A percentile compares a stretch with the other conserved stretches of the same genome.
phyloP scores from a whole-genome alignment of 768 basidiomycete species.

The Suillus occidentalis region DNA sequence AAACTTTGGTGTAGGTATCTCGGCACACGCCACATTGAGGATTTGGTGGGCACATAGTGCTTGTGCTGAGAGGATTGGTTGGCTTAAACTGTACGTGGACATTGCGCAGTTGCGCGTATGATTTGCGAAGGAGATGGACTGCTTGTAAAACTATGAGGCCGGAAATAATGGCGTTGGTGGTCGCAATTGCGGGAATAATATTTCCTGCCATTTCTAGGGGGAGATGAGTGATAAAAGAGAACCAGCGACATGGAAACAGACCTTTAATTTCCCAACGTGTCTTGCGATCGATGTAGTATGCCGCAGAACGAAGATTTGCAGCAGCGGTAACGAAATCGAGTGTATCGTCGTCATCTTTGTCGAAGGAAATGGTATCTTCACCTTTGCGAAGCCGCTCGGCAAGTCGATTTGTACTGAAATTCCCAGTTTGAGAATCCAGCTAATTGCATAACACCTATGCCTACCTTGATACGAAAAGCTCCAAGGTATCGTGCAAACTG shows the following conservation, averaged over 20 bases:
- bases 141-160: constrained; percentile 94
- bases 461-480: constrained; percentile 84
- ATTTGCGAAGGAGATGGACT: constrained; percentile 74
- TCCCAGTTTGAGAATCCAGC: constrained; percentile 11
- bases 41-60: constrained; percentile 68
- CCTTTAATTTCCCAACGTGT: constrained; percentile 98
- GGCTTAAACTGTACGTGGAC: constrained; percentile 82
- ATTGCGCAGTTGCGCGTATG: constrained; percentile 61
- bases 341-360: constrained; percentile 97
- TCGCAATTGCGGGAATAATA: constrained; percentile 98
- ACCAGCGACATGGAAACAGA: constrained; percentile 27
- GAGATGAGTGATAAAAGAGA: neutral
- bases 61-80: constrained; percentile 71
- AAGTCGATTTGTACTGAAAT: constrained; percentile 71
- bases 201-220: constrained; percentile 96
- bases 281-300: constrained; percentile 86
- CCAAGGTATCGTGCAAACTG: constrained; percentile 75
- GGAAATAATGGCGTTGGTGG: constrained; percentile 96
- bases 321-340: constrained; percentile 96
- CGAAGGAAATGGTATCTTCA: constrained; percentile 79
- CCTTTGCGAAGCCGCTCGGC: constrained; percentile 64
- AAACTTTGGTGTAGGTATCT: constrained; percentile 75
- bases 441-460: constrained; percentile 9
- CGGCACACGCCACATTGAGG: constrained; percentile 81
- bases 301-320: constrained; percentile 87